A percentile compares a stretch with the other conserved stretches of the same genome.
Evolutionary conservation across 495 filamentous ascomycete genomes (phyloP).

Genomic region (Melanomma pulvis-pyrius): DNA sequence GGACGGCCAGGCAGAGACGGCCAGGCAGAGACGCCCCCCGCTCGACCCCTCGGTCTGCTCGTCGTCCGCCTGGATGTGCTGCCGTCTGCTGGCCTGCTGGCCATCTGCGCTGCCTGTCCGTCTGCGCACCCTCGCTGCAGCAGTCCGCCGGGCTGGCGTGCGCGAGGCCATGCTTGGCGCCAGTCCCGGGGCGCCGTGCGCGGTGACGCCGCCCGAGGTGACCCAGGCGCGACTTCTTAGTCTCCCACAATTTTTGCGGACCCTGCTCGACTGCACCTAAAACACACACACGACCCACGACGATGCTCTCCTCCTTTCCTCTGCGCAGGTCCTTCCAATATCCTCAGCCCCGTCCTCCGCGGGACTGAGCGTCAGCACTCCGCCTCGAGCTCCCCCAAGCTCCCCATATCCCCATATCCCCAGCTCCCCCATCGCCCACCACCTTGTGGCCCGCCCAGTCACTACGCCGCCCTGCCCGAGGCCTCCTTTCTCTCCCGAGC

Average conservation of each 20-base stretch:
- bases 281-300: slow-evolving; percentile 35
- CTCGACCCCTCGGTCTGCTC: too few species aligned
- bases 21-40: too few species aligned
- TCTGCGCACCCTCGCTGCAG: neutral
- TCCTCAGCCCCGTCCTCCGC: slow-evolving; percentile 52
- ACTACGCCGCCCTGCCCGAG: neutral
- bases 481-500: neutral
- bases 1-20: too few species aligned
- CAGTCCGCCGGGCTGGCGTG: neutral
- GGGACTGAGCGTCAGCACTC: slow-evolving; percentile 47
- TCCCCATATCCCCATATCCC: neutral
- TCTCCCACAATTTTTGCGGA: slow-evolving; percentile 37
- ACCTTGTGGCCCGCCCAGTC: neutral
- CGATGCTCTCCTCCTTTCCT: slow-evolving; percentile 28
- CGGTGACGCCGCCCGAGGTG: slow-evolving; percentile 25
- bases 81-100: neutral
- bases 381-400: slow-evolving; percentile 1
- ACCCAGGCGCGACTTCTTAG: slow-evolving; percentile 29
- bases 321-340: slow-evolving; percentile 40
- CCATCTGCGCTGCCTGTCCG: neutral
- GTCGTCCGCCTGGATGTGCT: too few species aligned
- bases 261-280: slow-evolving; percentile 31
- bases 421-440: slow-evolving; percentile 1
- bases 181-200: slow-evolving; percentile 6
- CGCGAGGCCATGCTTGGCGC: slow-evolving; percentile 34